phyloP scores from a whole-genome alignment of 192 early-diverging fungal species.

The Coemansia asiatica region DNA sequence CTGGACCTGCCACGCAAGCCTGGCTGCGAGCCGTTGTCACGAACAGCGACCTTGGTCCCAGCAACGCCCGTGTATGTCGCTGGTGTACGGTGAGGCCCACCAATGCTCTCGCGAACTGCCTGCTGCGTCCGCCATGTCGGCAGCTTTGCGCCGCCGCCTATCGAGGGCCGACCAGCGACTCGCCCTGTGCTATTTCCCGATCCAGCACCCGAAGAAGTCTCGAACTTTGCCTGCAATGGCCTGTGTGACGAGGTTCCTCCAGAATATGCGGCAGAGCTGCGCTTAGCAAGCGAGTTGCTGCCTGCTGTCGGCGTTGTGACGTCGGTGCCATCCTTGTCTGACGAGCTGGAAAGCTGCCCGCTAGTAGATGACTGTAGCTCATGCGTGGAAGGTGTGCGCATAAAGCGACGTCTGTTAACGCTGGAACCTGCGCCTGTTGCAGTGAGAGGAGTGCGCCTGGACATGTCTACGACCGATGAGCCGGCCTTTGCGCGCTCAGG shows the following conservation, averaged over 20 bases:
- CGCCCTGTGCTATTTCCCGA: conserved; percentile 19
- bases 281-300: conserved; percentile 9
- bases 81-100: conserved; percentile 37
- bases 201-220: conserved; percentile 22
- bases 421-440: conserved; percentile 33
- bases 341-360: conserved; percentile 16
- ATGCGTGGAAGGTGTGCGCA: conserved; percentile 27
- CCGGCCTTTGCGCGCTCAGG: conserved; percentile 39
- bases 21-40: conserved; percentile 28
- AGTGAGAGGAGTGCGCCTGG: conserved; percentile 31
- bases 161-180: conserved; percentile 17
- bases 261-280: conserved; percentile 11
- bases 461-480: conserved; percentile 4
- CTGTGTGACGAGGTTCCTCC: conserved; percentile 30
- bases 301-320: conserved; percentile 13
- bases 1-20: conserved; percentile 26
- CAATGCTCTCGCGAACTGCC: conserved; percentile 34
- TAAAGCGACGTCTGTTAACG: conserved; percentile 24
- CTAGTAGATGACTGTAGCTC: conserved; percentile 20
- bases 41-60: conserved; percentile 29
- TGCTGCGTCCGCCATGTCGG: conserved; percentile 54
- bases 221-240: conserved; percentile 46
- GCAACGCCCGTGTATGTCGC: conserved; percentile 27
- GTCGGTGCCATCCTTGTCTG: conserved; percentile 29
- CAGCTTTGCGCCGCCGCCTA: conserved; percentile 28